Base-by-base conservation (phyloP, 164 flowering plant genomes). In the Vitis rupestris region DNA sequence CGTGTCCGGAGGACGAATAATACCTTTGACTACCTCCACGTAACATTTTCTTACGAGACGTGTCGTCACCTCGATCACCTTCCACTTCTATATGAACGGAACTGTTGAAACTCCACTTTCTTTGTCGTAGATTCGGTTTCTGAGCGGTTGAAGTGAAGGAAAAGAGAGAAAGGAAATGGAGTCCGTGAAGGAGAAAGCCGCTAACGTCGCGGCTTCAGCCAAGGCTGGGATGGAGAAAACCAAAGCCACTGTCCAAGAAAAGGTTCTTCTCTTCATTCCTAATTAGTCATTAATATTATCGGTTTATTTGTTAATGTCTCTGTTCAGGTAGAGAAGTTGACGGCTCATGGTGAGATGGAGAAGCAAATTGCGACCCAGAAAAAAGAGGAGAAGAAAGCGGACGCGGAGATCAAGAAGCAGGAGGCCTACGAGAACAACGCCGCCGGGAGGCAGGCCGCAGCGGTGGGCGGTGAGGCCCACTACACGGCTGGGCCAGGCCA, bases 331-430 rank as follows among this genome's bases (percentile, higher is more conserved):
- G 79, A 76, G 56, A 63, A 27, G 68, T 57, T 72, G 79, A 71
- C 69, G 3, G 66, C 79, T 14, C 59, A 60, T 52, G 69, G 67
- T 48, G 66, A 67, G 5, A 15, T 50, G 37, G 61, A 76, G 10
- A 76, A 68, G 66, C 66, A 63, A n/a, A 57, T 76, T 58, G 72
- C 75, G 44, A 37, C 6, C 60, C 69, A 12, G 66, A 76, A 65
- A 57, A 60, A 31, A 76, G 68, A 48, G 70, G 68, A 23, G 72
- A 72, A 69, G 49, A 67, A 29, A 11, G 29, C 62, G 58, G 55
- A 67, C 2, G 79, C 79, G 7, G 79, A 76, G 70, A 30, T 23
- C 5, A 23, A 65, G 15, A 72, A 72, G 80, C 74, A 65, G 54
- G 70, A 54, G 60, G 73, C 70, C 4, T 56, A 14, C 13, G 44